phyloP scores from a whole-genome alignment of 2,329 filamentous ascomycete genomes.

The Aspergillus sclerotialis region DNA sequence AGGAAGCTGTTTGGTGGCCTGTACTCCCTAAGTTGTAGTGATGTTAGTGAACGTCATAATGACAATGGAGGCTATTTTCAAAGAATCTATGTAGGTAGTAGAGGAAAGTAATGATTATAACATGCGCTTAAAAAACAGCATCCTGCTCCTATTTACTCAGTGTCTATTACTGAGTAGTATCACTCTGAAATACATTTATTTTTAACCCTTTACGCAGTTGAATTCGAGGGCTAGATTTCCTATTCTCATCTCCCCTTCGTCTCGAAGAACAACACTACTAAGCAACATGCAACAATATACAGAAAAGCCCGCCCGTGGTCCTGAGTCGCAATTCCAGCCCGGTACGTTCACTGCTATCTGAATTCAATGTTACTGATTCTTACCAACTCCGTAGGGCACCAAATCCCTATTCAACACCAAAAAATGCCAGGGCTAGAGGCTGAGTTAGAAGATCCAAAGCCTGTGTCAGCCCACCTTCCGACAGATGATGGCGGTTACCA shows the following conservation, averaged over 20 bases:
- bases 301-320: constrained; percentile 6
- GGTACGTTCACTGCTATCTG: constrained; percentile 13
- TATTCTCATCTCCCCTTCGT: no score
- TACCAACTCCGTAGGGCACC: constrained; percentile 34
- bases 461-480: constrained; percentile 59
- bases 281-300: constrained; percentile 12
- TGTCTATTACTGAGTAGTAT: no score
- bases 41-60: constrained; percentile 4
- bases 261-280: no score
- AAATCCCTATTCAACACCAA: constrained; percentile 47
- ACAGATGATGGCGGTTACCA: constrained; percentile 61
- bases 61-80: no score
- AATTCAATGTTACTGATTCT: neutral
- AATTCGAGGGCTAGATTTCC: no score
- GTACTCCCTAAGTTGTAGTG: constrained; percentile 2
- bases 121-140: no score
- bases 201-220: no score
- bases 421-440: constrained; percentile 47
- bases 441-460: constrained; percentile 50
- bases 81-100: no score
- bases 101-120: no score
- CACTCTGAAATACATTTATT: no score
- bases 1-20: constrained; percentile 5
- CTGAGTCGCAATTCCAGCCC: constrained; percentile 27
- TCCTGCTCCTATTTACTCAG: no score